Conservation (phyloP, 345 rosid genomes). For the Lepidium didymum region DNA sequence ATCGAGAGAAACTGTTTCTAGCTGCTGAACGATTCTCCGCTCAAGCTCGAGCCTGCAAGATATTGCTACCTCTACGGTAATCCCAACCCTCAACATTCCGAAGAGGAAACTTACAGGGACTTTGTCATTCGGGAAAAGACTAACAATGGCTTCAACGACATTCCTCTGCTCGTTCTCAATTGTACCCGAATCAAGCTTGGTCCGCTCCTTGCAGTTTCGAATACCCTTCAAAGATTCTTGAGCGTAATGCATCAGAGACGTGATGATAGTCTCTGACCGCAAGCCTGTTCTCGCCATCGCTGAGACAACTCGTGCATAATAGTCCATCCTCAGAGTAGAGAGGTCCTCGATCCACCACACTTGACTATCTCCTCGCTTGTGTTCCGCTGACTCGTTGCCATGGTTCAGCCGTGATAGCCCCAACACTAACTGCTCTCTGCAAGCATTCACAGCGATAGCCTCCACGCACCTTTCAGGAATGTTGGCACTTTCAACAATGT, state of each 20-base stretch:
- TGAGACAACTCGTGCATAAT: conserved; percentile 49
- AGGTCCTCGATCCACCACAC: conserved; percentile 92
- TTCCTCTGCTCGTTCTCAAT: conserved; percentile 40
- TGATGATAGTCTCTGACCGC: conserved; percentile 45
- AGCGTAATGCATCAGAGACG: conserved; percentile 77
- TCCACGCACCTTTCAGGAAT: conserved; percentile 60
- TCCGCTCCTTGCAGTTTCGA: conserved; percentile 41
- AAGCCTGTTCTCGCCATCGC: conserved; percentile 65
- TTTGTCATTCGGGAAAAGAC: conserved; percentile 54
- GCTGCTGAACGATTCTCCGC: conserved; percentile 46
- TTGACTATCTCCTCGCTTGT: conserved; percentile 36
- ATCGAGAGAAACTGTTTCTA: conserved; percentile 64
- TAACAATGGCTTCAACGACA: conserved; percentile 59
- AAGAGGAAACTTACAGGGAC: conserved; percentile 66
- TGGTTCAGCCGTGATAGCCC: conserved; percentile 27
- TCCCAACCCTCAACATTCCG: conserved; percentile 69
- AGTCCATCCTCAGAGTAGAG: conserved; percentile 49
- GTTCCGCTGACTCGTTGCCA: conserved; percentile 33
- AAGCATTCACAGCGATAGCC: conserved; percentile 70
- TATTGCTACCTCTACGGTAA: conserved; percentile 38
- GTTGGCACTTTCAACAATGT: conserved; percentile 41
- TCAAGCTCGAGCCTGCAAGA: conserved; percentile 71
- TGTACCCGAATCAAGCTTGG: conserved; percentile 17
- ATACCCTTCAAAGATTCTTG: conserved; percentile 54
- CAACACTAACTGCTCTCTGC: conserved; percentile 68